Evolutionary conservation across 2,329 filamentous ascomycete genomes (phyloP).

Genomic region (Xylaria sp.): DNA sequence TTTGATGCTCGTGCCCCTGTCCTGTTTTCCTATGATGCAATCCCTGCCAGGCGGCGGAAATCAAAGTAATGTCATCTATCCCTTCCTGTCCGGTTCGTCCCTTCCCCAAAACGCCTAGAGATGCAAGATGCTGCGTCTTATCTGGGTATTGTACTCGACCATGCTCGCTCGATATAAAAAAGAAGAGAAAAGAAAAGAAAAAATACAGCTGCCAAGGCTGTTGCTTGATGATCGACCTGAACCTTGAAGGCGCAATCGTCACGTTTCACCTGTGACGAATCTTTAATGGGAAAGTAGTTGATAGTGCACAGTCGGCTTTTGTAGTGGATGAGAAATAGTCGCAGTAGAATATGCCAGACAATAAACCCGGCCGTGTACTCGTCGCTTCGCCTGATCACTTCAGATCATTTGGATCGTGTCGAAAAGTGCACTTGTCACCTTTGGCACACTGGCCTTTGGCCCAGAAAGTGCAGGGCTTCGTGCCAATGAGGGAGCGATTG

Average conservation of each 20-base stretch:
- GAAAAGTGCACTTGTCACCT: slow-evolving; percentile 74
- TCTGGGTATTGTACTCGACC: not conserved
- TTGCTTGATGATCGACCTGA: no score
- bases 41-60: not conserved
- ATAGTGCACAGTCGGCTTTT: not conserved
- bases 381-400: slow-evolving; percentile 19
- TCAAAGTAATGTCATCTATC: not conserved
- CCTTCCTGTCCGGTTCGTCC: not conserved
- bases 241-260: no score
- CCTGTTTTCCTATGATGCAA: not conserved
- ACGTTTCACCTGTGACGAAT: no score
- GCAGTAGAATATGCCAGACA: no score
- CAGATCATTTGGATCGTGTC: slow-evolving; percentile 57
- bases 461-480: slow-evolving; percentile 71
- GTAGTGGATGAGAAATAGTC: not conserved
- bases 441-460: slow-evolving; percentile 72
- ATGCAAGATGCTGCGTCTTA: not conserved
- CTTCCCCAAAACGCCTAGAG: not conserved
- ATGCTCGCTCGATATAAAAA: not conserved
- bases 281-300: not conserved
- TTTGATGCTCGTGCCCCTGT: no score
- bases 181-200: not conserved
- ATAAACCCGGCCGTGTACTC: not conserved
- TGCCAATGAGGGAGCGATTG: slow-evolving; percentile 63
- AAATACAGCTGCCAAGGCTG: no score